Evolutionary conservation across 2,329 filamentous ascomycete genomes (phyloP), one percentile per base, ranked within the genome.

Genomic region (Didymella glomerata): DNA sequence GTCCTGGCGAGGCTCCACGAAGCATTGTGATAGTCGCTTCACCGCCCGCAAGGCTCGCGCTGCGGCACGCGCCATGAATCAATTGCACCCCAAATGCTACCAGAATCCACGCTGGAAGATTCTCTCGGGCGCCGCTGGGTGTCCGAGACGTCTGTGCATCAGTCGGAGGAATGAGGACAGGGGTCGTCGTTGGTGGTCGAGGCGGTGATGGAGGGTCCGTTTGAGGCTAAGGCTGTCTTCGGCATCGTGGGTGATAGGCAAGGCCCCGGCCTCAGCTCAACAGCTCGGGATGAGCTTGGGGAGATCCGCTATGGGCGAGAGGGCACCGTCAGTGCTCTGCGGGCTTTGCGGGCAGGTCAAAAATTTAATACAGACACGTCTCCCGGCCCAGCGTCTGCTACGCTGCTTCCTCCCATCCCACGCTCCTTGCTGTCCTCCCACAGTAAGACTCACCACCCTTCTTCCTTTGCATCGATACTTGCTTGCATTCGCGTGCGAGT

Each of bases 281-380:
- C 73, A 74, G 68, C 68, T 71, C 67, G 72, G 68, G 50, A 68
- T 66, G 61, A 67, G 71, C 71, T 69, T 73, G 73, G 72, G 70
- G 62, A 62, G 54, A 57, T 68, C 65, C 63, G 61, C 36, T n/a
- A 58, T 44, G 55, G 36, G 18, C n/a, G 36, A 40, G 36, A 40
- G 36, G 25, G 30, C 44, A 36, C 24, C 16, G 56, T 59, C 56
- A 46, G 56, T 59, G 56, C 56, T 54, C 27, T 59, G 56, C 50
- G 56, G 56, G 45, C 50, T 41, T 25, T 48, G 49, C 48, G 20
- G 55, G 45, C 55, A 58, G 40, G 28, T 56, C 60, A 59, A 64
- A 67, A 71, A 69, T 68, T 72, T 70, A 68, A 68, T 68, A 73
- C 57, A 61, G 56, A 61, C 58, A 45, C 56, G 47, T 42, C 34